A percentile compares a stretch with the other conserved stretches of the same genome.
These are phyloP conservation scores for Austropuccinia psidii DNA, from an alignment of 1,284 basidiomycete species.

Conservation along the genomic window DNA sequence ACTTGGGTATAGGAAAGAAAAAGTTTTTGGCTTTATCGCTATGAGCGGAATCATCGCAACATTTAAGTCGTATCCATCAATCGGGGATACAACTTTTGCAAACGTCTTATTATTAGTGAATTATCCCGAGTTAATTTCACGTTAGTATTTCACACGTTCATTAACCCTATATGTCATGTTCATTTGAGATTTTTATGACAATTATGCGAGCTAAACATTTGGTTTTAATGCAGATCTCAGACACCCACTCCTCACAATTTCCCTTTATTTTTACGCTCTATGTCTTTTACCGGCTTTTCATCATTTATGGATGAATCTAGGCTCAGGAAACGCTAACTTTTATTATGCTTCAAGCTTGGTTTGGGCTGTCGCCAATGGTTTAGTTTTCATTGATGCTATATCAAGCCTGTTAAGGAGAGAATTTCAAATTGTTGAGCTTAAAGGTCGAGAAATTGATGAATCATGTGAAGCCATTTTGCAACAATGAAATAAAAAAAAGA, in stretches of 20 bases:
- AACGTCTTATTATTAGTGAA: conserved; percentile 64
- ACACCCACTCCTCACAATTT: conserved; percentile 73
- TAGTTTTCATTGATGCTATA: conserved; percentile 69
- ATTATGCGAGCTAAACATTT: neutral
- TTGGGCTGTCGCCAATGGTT: conserved; percentile 76
- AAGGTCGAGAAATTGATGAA: neutral
- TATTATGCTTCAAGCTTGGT: conserved; percentile 94
- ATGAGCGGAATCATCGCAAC: conserved; percentile 68
- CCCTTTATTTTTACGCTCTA: conserved; percentile 74
- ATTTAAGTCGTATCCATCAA: conserved; percentile 86
- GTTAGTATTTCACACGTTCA: conserved; percentile 53
- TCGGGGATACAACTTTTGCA: conserved; percentile 81
- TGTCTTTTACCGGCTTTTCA: conserved; percentile 85
- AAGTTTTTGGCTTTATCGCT: conserved; percentile 69
- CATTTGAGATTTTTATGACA: neutral
- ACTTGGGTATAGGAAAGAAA: conserved; percentile 59
- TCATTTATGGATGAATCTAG: conserved; percentile 80
- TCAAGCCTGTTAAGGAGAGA: conserved; percentile 69
- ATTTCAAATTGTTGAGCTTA: conserved; percentile 45
- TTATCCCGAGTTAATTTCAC: conserved; percentile 73
- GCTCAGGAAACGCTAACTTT: conserved; percentile 96
- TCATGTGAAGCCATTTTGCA: neutral
- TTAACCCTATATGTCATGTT: neutral
- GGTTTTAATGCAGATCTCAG: conserved; percentile 59
- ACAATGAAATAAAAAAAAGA: too few species aligned